These are phyloP conservation scores for Fusarium goolgardi DNA, from an alignment of 2,329 filamentous ascomycete species.

Conservation along the genomic window DNA sequence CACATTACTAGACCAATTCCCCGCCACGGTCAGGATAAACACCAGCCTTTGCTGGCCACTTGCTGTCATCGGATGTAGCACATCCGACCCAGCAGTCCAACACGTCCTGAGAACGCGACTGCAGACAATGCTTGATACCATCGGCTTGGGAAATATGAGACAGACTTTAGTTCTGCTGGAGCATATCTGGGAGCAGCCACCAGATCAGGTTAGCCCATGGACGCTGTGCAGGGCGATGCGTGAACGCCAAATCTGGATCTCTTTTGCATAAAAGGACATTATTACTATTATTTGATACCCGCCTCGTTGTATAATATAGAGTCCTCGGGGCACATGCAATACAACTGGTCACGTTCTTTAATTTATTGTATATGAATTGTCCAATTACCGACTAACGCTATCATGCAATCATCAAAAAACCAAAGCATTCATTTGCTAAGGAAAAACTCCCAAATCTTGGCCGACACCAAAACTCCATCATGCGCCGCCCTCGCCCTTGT, in stretches of 20 bases:
- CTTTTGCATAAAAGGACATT: constrained; percentile 55
- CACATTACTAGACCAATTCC: constrained; percentile 49
- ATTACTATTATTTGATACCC: constrained; percentile 17
- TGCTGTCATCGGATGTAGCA: constrained; percentile 54
- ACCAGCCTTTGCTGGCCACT: constrained; percentile 56
- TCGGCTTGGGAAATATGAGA: constrained; percentile 60
- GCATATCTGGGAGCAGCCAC: constrained; percentile 55
- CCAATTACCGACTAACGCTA: background rate
- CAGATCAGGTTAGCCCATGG: constrained; percentile 54
- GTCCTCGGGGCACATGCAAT: constrained; percentile 22
- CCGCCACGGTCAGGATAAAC: constrained; percentile 52
- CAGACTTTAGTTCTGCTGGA: constrained; percentile 57
- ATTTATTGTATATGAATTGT: background rate
- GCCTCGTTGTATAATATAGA: constrained; percentile 15
- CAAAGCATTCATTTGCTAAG: background rate
- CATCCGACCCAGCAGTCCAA: constrained; percentile 51
- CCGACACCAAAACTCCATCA: constrained; percentile 46
- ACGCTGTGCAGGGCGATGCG: constrained; percentile 59
- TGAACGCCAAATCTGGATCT: constrained; percentile 60
- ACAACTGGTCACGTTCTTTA: background rate
- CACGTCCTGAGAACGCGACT: constrained; percentile 52
- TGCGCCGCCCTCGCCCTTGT: constrained; percentile 45
- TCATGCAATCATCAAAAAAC: background rate
- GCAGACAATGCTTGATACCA: constrained; percentile 51
- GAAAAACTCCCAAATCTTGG: constrained; percentile 47